Percentiles rank a stretch among this genome's conserved stretches.
Evolutionary conservation across 441 rosid genomes (phyloP).

Genomic region (Syzygium syzygioides): DNA sequence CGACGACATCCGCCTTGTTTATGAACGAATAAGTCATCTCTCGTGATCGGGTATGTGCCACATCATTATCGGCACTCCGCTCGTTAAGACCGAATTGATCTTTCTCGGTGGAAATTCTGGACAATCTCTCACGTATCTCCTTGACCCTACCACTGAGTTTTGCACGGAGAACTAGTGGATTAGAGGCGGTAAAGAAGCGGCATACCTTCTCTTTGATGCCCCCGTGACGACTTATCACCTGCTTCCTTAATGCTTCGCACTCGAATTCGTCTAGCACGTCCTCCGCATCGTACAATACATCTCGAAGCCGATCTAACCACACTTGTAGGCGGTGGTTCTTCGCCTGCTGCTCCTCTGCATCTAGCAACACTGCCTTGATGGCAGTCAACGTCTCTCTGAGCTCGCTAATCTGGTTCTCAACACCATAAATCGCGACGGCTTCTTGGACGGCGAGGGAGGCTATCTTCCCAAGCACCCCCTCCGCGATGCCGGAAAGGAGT

Average conservation of each 20-base stretch:
- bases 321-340: neutral
- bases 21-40: neutral
- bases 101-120: neutral
- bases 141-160: neutral
- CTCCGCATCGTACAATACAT: neutral
- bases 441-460: neutral
- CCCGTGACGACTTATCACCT: neutral
- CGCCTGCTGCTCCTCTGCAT: neutral
- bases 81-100: neutral
- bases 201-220: neutral
- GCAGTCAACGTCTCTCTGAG: neutral
- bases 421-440: accelerated
- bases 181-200: neutral
- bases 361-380: neutral
- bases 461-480: neutral
- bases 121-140: neutral
- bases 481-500: neutral
- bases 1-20: neutral
- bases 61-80: neutral
- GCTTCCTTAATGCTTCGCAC: neutral
- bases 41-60: neutral
- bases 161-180: neutral
- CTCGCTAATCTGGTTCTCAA: neutral
- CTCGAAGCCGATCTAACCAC: neutral
- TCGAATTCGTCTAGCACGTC: neutral